Conservation (phyloP, 2,329 filamentous ascomycete species). For the Drechslerella coelobrocha region DNA sequence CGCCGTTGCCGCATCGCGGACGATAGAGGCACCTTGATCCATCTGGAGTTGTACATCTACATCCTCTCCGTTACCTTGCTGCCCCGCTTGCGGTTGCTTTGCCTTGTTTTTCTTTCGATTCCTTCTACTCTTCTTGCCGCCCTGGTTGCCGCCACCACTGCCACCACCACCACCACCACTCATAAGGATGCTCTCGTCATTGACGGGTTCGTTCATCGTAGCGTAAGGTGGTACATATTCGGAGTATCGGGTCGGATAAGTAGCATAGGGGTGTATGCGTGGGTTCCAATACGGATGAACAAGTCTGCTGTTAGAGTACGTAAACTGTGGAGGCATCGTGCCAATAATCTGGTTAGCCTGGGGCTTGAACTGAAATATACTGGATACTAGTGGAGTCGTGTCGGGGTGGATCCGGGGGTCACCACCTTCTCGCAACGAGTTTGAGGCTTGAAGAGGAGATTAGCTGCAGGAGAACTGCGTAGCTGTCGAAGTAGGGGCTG, state of each 20-base stretch:
- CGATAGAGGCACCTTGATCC: neutral
- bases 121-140: slow-evolving; percentile 1
- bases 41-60: neutral
- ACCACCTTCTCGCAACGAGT: slow-evolving; percentile 31
- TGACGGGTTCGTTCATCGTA: slow-evolving; percentile 37
- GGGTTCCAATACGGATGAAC: slow-evolving; percentile 1
- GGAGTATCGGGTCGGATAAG: slow-evolving; percentile 20
- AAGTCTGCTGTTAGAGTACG: slow-evolving; percentile 14
- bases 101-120: slow-evolving; percentile 8
- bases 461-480: slow-evolving; percentile 31
- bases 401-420: slow-evolving; percentile 2
- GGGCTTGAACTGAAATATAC: neutral
- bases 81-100: neutral
- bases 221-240: slow-evolving; percentile 36
- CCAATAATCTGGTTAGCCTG: slow-evolving; percentile 20
- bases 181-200: neutral
- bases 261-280: slow-evolving; percentile 34
- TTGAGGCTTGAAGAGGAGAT: slow-evolving; percentile 5
- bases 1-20: neutral
- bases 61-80: neutral
- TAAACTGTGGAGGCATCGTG: slow-evolving; percentile 37
- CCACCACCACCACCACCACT: neutral
- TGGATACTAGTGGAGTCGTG: neutral
- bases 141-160: neutral
- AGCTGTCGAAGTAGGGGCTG: slow-evolving; percentile 19